These are phyloP conservation scores for Pyrus communis DNA, from an alignment of 306 rosid genomes.

Conservation along the genomic window DNA sequence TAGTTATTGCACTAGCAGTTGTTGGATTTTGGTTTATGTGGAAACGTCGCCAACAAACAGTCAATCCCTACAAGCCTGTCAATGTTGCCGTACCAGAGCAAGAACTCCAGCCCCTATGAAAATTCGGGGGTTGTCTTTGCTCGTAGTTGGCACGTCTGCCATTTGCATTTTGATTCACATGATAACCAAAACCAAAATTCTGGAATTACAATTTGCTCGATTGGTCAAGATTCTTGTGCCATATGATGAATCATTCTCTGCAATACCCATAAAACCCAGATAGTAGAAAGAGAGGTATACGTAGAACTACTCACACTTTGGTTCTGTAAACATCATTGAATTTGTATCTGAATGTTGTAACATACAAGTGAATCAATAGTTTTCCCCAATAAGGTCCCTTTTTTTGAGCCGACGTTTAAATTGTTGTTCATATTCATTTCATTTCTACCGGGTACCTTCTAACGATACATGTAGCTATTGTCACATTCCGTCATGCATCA, in stretches of 20 bases:
- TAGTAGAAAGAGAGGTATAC: constrained; percentile 23
- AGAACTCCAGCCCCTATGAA: constrained; percentile 86
- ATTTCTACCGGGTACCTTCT: background rate
- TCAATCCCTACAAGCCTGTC: constrained; percentile 66
- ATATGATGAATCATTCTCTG: constrained; percentile 19
- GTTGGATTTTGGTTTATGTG: constrained; percentile 56
- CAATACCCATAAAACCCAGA: constrained; percentile 5
- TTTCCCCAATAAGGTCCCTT: constrained; percentile 16
- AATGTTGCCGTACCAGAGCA: constrained; percentile 58
- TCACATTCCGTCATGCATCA: background rate
- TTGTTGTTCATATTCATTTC: background rate
- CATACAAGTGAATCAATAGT: constrained; percentile 24
- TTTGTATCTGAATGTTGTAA: constrained; percentile 37
- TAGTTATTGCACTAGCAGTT: constrained; percentile 40
- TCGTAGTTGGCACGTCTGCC: constrained; percentile 12
- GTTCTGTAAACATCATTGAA: constrained; percentile 12
- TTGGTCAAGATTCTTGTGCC: constrained; percentile 29
- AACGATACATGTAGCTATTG: background rate
- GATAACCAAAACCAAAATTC: background rate
- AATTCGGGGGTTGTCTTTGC: constrained; percentile 11
- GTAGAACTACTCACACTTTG: constrained; percentile 7
- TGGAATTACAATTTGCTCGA: background rate
- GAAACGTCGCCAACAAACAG: constrained; percentile 44
- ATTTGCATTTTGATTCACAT: constrained; percentile 14
- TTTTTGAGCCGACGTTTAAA: background rate